A percentile compares a stretch with the other conserved stretches of the same genome.
These are phyloP conservation scores for Alloteropsis semialata DNA, from an alignment of 176 grass and related monocot species.

Conservation along the genomic window DNA sequence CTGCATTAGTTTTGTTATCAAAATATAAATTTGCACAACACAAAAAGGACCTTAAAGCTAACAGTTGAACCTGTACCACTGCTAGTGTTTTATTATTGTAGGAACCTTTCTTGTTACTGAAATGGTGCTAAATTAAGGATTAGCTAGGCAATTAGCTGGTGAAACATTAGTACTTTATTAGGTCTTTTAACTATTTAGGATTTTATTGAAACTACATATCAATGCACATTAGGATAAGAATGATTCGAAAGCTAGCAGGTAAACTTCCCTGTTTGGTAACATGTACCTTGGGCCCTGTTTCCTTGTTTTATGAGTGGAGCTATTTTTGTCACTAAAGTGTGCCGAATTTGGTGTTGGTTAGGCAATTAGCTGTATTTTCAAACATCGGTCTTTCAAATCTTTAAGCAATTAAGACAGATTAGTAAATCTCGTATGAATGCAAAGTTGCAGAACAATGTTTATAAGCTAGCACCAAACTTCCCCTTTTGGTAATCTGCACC, in stretches of 20 bases:
- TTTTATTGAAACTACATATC: not conserved
- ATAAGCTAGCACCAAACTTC: not conserved
- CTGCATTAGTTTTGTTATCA: not conserved
- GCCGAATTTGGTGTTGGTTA: not conserved
- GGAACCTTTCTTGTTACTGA: not conserved
- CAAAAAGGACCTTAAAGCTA: not conserved
- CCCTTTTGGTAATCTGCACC: not conserved
- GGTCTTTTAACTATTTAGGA: not conserved
- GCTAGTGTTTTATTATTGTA: conserved; percentile 1
- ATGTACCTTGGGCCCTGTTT: not conserved
- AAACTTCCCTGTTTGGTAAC: not conserved
- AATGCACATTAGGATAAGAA: not conserved
- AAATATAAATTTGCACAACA: not conserved
- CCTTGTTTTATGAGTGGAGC: not conserved
- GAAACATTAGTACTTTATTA: not conserved
- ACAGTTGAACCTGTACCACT: not conserved
- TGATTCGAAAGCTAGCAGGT: not conserved
- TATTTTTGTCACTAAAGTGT: not conserved
- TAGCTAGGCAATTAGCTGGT: not conserved
- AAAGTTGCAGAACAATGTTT: not conserved
- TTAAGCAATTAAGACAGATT: not conserved
- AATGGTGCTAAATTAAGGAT: conserved; percentile 5
- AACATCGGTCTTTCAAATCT: not conserved
- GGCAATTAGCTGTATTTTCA: not conserved
- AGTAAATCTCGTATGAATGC: not conserved